Base-by-base conservation (phyloP, 257 asterid genomes). In the Agastache rugosa region DNA sequence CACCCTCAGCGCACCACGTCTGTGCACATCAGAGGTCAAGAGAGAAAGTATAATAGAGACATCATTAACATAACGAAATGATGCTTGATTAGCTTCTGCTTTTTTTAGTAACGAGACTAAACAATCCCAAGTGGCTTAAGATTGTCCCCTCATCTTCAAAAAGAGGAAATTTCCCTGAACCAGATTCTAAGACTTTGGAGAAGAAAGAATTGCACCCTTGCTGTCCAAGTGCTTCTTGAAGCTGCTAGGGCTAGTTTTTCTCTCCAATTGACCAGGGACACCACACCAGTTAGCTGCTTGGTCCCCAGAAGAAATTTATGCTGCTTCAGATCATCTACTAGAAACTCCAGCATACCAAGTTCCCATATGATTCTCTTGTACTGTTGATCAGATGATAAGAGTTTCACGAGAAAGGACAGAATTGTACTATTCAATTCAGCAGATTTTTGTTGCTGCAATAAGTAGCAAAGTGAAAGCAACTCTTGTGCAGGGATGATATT, bases 401-500 rank as follows among this genome's bases (percentile, higher is more conserved):
- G 97, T 75, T 95, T 95, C 51, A 90, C 96, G n/a, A 95, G 91
- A 84, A 92, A 95, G 22, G 97, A 85, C 73, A 95, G 82, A 75
- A 95, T 90, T 5, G 95, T 90, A 63, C 86, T 91, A 87, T 92
- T 95, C 74, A 92, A 80, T 51, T 87, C 93, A 27, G 96, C 82
- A 69, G 96, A 77, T 69, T 89, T 85, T 82, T 96, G 96, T 78
- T 92, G 99, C 85, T 92, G 99, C 83, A 95, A 86, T 73, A 95
- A 83, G 83, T 97, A 92, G 83, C 99, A 91, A 71, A 95, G 91
- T 71, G 98, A 91, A 78, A 95, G 98, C 82, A 95, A 86, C 82
- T 95, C 99, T 84, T 95, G 98, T 74, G 92, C 99, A 44, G 98
- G 99, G 76, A 95, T 78, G 75, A 94, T 86, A 87, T 92, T 95